Evolutionary conservation across 2,329 filamentous ascomycete genomes (phyloP).

Genomic region (Cytospora mali): DNA sequence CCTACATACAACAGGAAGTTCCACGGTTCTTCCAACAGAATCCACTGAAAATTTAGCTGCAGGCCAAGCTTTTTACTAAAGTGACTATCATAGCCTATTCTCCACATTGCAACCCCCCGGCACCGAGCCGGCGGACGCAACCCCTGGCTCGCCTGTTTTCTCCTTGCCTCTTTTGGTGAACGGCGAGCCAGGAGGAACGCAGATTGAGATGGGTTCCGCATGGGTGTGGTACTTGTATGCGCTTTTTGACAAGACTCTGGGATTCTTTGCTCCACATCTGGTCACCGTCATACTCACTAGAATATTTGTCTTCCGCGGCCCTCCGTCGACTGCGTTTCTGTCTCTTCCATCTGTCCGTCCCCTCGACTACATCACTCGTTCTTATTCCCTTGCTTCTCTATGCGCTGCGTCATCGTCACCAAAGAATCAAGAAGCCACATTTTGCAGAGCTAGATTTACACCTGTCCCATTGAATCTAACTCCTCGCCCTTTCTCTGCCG

Average conservation of each 20-base stretch:
- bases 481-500: neutral
- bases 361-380: conserved; percentile 1
- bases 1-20: conserved; percentile 12
- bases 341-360: conserved; percentile 7
- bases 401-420: neutral
- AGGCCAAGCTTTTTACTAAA: conserved; percentile 29
- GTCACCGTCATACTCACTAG: conserved; percentile 25
- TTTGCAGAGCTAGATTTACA: conserved; percentile 1
- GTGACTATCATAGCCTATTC: conserved; percentile 24
- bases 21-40: conserved; percentile 18
- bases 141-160: conserved; percentile 11
- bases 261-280: conserved; percentile 22
- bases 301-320: conserved; percentile 18
- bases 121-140: conserved; percentile 24
- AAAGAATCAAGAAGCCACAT: neutral
- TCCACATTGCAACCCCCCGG: conserved; percentile 25
- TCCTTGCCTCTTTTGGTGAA: conserved; percentile 16
- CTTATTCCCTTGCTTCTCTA: neutral
- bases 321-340: conserved; percentile 2
- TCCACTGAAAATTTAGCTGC: conserved; percentile 19
- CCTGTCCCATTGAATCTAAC: neutral
- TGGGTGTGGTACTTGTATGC: conserved; percentile 20
- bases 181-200: conserved; percentile 16
- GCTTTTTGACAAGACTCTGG: conserved; percentile 14
- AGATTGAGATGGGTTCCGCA: conserved; percentile 23